Percentiles rank a stretch among this genome's conserved stretches.
Conservation (phyloP, 1,284 basidiomycete genomes). For the Puccinia coronata region DNA sequence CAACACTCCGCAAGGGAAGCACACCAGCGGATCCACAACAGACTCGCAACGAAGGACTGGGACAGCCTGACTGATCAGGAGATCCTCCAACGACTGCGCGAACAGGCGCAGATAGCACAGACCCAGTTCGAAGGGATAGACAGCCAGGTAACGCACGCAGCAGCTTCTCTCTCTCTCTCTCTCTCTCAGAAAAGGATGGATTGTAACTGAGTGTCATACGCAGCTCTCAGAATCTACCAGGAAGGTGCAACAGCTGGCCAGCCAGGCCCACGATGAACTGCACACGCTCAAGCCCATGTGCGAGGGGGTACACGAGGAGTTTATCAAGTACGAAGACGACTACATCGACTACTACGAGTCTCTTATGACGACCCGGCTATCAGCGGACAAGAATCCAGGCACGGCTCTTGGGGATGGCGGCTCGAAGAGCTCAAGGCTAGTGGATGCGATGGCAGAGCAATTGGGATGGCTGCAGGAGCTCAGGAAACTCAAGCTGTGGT, state of each 20-base stretch:
- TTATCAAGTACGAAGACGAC: slow-evolving; percentile 13
- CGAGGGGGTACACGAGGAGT: slow-evolving; percentile 4
- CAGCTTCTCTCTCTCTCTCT: not conserved
- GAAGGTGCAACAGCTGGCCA: not conserved
- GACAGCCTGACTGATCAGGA: not conserved
- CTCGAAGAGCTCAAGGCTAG: not conserved
- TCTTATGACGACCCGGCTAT: not conserved
- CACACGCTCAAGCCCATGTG: not conserved
- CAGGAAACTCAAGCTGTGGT: slow-evolving; percentile 19
- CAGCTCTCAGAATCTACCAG: not conserved
- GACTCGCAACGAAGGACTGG: not conserved
- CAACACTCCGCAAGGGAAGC: not conserved
- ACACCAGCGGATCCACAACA: too few species aligned
- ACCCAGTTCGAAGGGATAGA: not conserved
- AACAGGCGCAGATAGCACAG: not conserved
- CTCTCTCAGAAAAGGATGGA: too few species aligned
- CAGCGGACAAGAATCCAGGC: not conserved
- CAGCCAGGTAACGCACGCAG: not conserved
- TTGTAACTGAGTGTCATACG: too few species aligned
- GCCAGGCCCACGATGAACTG: not conserved
- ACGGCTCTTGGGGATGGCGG: not conserved
- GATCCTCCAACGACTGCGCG: not conserved
- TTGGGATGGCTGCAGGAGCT: slow-evolving; percentile 20
- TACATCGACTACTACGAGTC: slow-evolving; percentile 29
- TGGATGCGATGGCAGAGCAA: not conserved